These are phyloP conservation scores for Xerocomus spinulosus DNA, from an alignment of 768 basidiomycete genomes.

Conservation along the genomic window DNA sequence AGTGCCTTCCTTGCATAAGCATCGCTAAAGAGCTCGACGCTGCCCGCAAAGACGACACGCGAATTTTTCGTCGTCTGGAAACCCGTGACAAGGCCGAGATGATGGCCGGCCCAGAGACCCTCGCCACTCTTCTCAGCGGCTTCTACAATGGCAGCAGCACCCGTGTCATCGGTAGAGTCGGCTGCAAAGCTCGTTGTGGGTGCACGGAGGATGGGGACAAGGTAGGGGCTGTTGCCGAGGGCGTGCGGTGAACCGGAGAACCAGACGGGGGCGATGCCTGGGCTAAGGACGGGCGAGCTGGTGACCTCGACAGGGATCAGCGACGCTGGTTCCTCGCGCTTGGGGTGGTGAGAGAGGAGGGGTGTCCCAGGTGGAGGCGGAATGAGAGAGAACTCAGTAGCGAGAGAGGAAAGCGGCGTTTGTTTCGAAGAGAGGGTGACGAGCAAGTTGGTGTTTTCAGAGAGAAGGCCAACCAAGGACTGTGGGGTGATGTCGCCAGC, in stretches of 20 bases:
- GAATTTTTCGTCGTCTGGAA: slow-evolving; percentile 82
- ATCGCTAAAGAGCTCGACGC: slow-evolving; percentile 76
- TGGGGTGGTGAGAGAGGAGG: slow-evolving; percentile 82
- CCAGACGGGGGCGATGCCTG: slow-evolving; percentile 58
- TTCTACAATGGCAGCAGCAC: slow-evolving; percentile 61
- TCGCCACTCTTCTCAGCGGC: slow-evolving; percentile 73
- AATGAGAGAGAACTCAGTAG: slow-evolving; percentile 87
- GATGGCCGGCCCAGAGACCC: slow-evolving; percentile 78
- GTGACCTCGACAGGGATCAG: slow-evolving; percentile 63
- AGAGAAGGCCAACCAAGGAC: slow-evolving; percentile 65
- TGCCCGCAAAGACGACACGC: slow-evolving; percentile 77
- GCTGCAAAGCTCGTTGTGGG: slow-evolving; percentile 72
- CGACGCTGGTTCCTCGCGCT: slow-evolving; percentile 57
- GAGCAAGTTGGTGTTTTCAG: slow-evolving; percentile 76
- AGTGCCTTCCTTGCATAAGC: slow-evolving; percentile 63
- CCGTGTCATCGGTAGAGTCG: slow-evolving; percentile 53
- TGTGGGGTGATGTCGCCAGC: slow-evolving; percentile 79
- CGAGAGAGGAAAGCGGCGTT: slow-evolving; percentile 69
- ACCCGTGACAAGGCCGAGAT: slow-evolving; percentile 74
- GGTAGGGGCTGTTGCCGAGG: slow-evolving; percentile 66
- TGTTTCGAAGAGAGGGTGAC: slow-evolving; percentile 74
- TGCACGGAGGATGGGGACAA: slow-evolving; percentile 79
- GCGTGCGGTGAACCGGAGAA: slow-evolving; percentile 70
- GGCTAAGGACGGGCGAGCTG: slow-evolving; percentile 40
- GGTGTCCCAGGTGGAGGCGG: slow-evolving; percentile 81